Percentiles rank a stretch among this genome's conserved stretches.
Evolutionary conservation across 495 filamentous ascomycete genomes (phyloP).

Genomic region (Aspergillus egyptiacus): DNA sequence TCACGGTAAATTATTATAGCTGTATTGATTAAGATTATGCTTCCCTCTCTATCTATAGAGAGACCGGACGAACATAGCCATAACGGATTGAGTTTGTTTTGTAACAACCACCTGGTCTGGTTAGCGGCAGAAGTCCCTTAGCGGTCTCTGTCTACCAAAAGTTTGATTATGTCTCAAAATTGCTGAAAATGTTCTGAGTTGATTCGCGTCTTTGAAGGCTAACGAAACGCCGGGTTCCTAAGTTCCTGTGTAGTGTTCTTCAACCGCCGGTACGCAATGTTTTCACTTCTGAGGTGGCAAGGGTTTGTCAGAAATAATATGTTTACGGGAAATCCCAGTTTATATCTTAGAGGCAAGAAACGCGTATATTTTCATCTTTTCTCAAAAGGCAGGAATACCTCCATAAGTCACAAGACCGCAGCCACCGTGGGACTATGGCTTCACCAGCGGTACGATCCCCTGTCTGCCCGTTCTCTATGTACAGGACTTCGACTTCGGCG

Average conservation of each 20-base stretch:
- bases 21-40: conserved; percentile 2
- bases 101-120: not conserved
- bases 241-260: too few relatives aligned
- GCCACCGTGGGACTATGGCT: not conserved
- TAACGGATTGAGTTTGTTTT: not conserved
- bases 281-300: not conserved
- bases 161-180: conserved; percentile 4
- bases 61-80: too few relatives aligned
- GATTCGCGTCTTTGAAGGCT: not conserved
- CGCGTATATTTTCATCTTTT: not conserved
- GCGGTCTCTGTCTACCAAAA: conserved; percentile 12
- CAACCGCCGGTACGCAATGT: too few relatives aligned
- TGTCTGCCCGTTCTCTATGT: conserved; percentile 23
- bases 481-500: conserved; percentile 39
- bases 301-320: not conserved
- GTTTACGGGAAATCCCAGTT: not conserved
- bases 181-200: not conserved
- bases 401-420: not conserved
- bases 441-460: conserved; percentile 14
- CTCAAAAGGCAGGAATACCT: not conserved
- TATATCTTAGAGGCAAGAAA: not conserved
- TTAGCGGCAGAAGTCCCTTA: conserved; percentile 8
- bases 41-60: too few relatives aligned
- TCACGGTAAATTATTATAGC: not conserved
- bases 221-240: not conserved